Conservation (phyloP, 1,139 yeast genomes). For the Yamadazyma diospyri region DNA sequence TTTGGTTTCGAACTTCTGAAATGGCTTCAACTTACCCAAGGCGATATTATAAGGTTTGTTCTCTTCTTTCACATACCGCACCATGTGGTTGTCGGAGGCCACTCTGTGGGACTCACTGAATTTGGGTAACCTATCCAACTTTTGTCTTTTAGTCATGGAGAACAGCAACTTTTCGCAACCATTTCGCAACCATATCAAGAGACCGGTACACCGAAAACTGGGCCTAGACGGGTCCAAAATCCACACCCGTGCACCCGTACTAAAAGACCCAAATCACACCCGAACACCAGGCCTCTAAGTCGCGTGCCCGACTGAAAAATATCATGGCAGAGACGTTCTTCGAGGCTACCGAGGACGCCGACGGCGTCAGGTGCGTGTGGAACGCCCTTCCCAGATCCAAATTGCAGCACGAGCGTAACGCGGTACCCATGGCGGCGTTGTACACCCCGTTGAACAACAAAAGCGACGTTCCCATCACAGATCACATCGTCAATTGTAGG, state of each 20-base stretch:
- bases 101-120: slow-evolving; percentile 14
- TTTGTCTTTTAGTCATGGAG: slow-evolving; percentile 14
- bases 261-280: too few species aligned
- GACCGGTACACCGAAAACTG: too few species aligned
- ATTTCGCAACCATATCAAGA: too few species aligned
- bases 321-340: slow-evolving; percentile 27
- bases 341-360: slow-evolving; percentile 81
- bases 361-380: slow-evolving; percentile 92
- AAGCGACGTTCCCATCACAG: slow-evolving; percentile 34
- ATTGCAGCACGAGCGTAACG: slow-evolving; percentile 54
- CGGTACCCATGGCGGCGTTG: slow-evolving; percentile 60
- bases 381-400: slow-evolving; percentile 68
- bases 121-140: slow-evolving; percentile 11
- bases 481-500: slow-evolving; percentile 41
- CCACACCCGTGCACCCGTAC: too few species aligned
- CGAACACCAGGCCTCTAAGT: too few species aligned
- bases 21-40: slow-evolving; percentile 1
- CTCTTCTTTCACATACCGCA: slow-evolving; percentile 22
- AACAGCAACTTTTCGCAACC: too few species aligned
- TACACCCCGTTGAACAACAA: slow-evolving; percentile 65
- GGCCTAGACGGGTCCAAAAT: too few species aligned
- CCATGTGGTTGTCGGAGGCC: slow-evolving; percentile 12
- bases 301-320: too few species aligned
- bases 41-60: slow-evolving; percentile 21
- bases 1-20: slow-evolving; percentile 7